A percentile compares a stretch with the other conserved stretches of the same genome.
Evolutionary conservation across 2,329 filamentous ascomycete genomes (phyloP).

Genomic region (Paraconiothyrium sp.): DNA sequence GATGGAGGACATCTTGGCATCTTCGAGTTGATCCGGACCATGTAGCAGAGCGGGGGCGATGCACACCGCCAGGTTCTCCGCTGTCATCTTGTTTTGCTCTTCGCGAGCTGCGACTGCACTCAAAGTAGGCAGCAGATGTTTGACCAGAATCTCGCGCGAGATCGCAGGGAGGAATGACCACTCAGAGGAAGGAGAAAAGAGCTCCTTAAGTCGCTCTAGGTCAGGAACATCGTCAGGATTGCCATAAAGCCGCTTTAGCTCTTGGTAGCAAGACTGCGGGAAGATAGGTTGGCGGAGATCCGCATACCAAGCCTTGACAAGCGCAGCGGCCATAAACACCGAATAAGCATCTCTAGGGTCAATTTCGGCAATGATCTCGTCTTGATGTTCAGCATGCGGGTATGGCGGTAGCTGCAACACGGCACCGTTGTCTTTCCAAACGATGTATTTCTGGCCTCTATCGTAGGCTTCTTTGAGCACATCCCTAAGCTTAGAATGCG

Average conservation of each 20-base stretch:
- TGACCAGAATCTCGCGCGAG: slow-evolving; percentile 58
- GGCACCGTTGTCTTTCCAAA: slow-evolving; percentile 59
- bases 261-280: slow-evolving; percentile 59
- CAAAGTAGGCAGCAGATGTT: slow-evolving; percentile 64
- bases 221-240: slow-evolving; percentile 50
- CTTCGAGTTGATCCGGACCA: slow-evolving; percentile 64
- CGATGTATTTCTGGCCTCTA: slow-evolving; percentile 62
- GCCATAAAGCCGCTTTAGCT: slow-evolving; percentile 55
- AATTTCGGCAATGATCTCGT: slow-evolving; percentile 57
- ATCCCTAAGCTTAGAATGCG: slow-evolving; percentile 60
- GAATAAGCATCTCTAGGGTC: slow-evolving; percentile 62
- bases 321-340: slow-evolving; percentile 61
- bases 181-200: slow-evolving; percentile 57
- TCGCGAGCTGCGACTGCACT: slow-evolving; percentile 56
- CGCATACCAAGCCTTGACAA: slow-evolving; percentile 67
- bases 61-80: slow-evolving; percentile 64
- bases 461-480: slow-evolving; percentile 65
- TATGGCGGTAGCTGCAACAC: slow-evolving; percentile 47
- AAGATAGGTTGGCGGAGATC: slow-evolving; percentile 63
- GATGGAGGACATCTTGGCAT: slow-evolving; percentile 63
- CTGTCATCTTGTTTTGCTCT: slow-evolving; percentile 64
- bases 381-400: slow-evolving; percentile 43
- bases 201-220: slow-evolving; percentile 55
- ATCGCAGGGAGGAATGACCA: slow-evolving; percentile 57
- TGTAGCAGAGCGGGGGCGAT: slow-evolving; percentile 63